Percentiles rank a stretch among this genome's conserved stretches.
phyloP scores from a whole-genome alignment of 106 monocot species.

The Xerophyta viscosa region DNA sequence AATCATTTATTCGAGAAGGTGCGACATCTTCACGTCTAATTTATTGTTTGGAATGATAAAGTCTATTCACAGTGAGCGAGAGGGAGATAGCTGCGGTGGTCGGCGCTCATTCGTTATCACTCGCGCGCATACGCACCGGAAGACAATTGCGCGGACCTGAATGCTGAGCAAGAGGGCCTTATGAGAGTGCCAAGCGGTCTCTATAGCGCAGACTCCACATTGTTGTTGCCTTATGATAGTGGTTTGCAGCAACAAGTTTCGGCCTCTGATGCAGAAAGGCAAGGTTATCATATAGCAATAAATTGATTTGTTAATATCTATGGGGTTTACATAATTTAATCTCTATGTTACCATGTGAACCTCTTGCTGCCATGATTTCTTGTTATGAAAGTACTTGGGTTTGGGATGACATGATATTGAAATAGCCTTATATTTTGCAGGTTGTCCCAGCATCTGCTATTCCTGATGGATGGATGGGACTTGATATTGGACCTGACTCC shows the following conservation, averaged over 20 bases:
- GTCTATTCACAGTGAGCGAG: too few species aligned
- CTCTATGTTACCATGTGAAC: too few species aligned
- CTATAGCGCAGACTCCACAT: slow-evolving; percentile 39
- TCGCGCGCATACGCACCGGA: slow-evolving; percentile 61
- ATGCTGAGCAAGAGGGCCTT: slow-evolving; percentile 38
- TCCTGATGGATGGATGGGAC: slow-evolving; percentile 72
- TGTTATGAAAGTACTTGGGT: too few species aligned
- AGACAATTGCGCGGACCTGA: slow-evolving; percentile 68
- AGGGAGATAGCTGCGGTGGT: slow-evolving; percentile 60
- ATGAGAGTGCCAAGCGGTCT: slow-evolving; percentile 59
- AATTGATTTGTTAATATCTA: too few species aligned
- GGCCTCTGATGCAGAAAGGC: slow-evolving; percentile 64
- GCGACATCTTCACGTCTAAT: slow-evolving; percentile 48
- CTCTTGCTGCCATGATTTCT: too few species aligned
- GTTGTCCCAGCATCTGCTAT: slow-evolving; percentile 48
- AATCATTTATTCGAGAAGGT: slow-evolving; percentile 56
- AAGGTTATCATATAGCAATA: slow-evolving; percentile 28
- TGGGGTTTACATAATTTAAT: background rate
- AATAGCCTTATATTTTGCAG: slow-evolving; percentile 16
- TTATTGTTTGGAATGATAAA: too few species aligned
- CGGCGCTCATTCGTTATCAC: too few species aligned
- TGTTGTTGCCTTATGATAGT: slow-evolving; percentile 59
- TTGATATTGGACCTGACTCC: slow-evolving; percentile 58
- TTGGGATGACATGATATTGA: too few species aligned
- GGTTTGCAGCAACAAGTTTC: slow-evolving; percentile 56